phyloP scores from a whole-genome alignment of 352 stramenopile genomes.

The Globisporangium uncinulatum region DNA sequence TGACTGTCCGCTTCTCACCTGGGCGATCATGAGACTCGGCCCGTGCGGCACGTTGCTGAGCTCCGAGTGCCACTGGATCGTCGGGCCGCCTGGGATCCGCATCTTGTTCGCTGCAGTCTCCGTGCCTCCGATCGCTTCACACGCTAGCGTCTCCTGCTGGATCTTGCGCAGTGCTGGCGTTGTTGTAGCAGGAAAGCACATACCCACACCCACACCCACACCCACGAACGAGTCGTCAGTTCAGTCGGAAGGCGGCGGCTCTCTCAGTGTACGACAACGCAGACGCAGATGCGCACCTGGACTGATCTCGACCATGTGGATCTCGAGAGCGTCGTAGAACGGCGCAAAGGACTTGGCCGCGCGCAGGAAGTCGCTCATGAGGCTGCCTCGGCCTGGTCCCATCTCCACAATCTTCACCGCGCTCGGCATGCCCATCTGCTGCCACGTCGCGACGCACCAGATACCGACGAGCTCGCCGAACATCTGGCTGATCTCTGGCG shows the following conservation, averaged over 20 bases:
- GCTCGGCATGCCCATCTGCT: conserved; percentile 75
- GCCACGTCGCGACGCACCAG: conserved; percentile 91
- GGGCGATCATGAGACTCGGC: conserved; percentile 86
- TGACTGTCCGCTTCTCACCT: conserved; percentile 19
- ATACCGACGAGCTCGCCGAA: conserved; percentile 91
- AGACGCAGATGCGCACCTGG: conserved; percentile 25
- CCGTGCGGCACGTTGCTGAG: conserved; percentile 68
- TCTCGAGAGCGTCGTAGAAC: conserved; percentile 79
- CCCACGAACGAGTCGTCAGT: background rate
- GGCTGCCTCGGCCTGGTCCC: conserved; percentile 88
- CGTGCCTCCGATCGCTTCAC: conserved; percentile 29
- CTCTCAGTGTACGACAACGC: background rate
- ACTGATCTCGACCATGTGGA: conserved; percentile 92
- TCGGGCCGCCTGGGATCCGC: conserved; percentile 43
- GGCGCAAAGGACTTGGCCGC: conserved; percentile 82
- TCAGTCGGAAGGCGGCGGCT: background rate
- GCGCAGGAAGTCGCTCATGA: conserved; percentile 93
- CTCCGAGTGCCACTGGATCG: conserved; percentile 85
- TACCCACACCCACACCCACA: background rate
- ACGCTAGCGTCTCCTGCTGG: conserved; percentile 84
- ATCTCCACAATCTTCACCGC: conserved; percentile 88
- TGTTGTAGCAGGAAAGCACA: background rate
- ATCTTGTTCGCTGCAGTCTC: conserved; percentile 33
- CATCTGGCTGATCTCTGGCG: conserved; percentile 92
- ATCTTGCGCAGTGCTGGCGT: conserved; percentile 70